Evolutionary conservation across 139 green algal species (phyloP).

Genomic region (Mychonastes homosphaera): DNA sequence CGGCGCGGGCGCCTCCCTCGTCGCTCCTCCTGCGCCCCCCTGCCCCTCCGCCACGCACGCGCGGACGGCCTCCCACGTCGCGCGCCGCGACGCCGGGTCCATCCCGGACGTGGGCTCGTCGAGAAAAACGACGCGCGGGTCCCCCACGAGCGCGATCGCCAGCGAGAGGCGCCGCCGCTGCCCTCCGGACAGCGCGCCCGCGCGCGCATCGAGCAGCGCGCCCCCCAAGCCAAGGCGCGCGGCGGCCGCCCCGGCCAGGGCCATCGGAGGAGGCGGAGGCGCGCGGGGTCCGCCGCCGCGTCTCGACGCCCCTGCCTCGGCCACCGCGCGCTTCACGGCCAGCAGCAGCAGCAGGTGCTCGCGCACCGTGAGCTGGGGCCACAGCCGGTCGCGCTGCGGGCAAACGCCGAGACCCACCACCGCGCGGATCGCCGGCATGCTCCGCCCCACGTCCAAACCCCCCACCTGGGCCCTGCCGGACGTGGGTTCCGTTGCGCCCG

Average conservation of each 20-base stretch:
- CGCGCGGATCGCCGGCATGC: slow-evolving; percentile 38
- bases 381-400: slow-evolving; percentile 78
- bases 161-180: slow-evolving; percentile 66
- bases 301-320: slow-evolving; percentile 10
- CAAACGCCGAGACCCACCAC: slow-evolving; percentile 24
- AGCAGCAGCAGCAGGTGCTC: slow-evolving; percentile 72
- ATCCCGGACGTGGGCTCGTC: slow-evolving; percentile 74
- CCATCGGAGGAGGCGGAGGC: too few species aligned
- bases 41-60: too few species aligned
- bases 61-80: slow-evolving; percentile 74
- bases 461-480: slow-evolving; percentile 30
- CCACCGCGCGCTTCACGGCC: slow-evolving; percentile 49
- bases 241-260: too few species aligned
- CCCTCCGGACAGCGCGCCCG: slow-evolving; percentile 60
- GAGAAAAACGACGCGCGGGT: slow-evolving; percentile 51
- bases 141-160: slow-evolving; percentile 64
- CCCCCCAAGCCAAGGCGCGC: too few species aligned
- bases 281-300: slow-evolving; percentile 34
- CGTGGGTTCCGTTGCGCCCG: slow-evolving; percentile 30
- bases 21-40: too few species aligned
- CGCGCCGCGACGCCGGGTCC: slow-evolving; percentile 62
- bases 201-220: slow-evolving; percentile 31
- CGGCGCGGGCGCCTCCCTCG: too few species aligned
- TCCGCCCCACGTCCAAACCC: slow-evolving; percentile 25
- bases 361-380: slow-evolving; percentile 62